Conservation (phyloP, 2,329 filamentous ascomycete species). For the Colletotrichum filicis region DNA sequence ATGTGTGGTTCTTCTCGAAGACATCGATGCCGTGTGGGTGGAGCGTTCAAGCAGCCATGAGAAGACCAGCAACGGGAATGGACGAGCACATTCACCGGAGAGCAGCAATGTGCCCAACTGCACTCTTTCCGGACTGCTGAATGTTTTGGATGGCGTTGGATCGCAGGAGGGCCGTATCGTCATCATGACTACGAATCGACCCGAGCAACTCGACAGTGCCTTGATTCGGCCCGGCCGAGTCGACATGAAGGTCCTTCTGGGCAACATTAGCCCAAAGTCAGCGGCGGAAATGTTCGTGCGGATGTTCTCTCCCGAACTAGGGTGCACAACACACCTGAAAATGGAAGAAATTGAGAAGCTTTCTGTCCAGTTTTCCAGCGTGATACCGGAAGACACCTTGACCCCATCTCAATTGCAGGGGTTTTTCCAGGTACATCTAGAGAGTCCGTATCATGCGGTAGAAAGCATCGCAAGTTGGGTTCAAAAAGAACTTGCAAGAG, state of each 20-base stretch:
- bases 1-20: conserved; percentile 66
- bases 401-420: conserved; percentile 63
- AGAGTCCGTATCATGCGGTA: conserved; percentile 50
- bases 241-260: conserved; percentile 71
- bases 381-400: conserved; percentile 58
- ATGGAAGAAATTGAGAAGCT: conserved; percentile 54
- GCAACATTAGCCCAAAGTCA: conserved; percentile 55
- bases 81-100: conserved; percentile 20
- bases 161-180: conserved; percentile 76
- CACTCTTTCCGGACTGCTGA: conserved; percentile 74
- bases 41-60: conserved; percentile 38
- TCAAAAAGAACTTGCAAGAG: conserved; percentile 44
- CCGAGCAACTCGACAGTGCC: conserved; percentile 72
- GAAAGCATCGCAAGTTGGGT: conserved; percentile 50
- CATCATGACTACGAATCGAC: conserved; percentile 79
- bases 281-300: conserved; percentile 58
- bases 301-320: conserved; percentile 54
- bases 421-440: conserved; percentile 56
- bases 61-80: conserved; percentile 32
- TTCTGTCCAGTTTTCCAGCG: conserved; percentile 62
- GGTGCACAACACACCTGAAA: conserved; percentile 38
- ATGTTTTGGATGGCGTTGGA: conserved; percentile 77
- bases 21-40: conserved; percentile 59
- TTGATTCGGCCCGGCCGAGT: conserved; percentile 75
- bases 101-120: conserved; percentile 39